phyloP scores from a whole-genome alignment of 805 yeast species.

The Ogataea paradorogensis region DNA sequence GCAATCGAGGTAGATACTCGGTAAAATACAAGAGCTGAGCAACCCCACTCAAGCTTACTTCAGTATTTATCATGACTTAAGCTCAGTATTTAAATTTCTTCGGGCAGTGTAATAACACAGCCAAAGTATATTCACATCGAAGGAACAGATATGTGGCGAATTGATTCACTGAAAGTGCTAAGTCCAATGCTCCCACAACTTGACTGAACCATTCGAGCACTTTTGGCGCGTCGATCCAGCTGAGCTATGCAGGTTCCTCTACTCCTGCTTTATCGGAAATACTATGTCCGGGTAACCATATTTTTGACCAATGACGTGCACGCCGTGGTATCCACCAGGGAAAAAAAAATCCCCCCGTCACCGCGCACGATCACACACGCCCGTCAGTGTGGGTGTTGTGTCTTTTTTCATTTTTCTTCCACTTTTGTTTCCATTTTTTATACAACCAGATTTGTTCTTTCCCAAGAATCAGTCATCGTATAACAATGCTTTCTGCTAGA shows the following conservation, averaged over 20 bases:
- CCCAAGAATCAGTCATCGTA: constrained; percentile 12
- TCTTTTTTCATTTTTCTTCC: constrained; percentile 13
- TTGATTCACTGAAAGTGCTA: no score
- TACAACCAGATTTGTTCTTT: constrained; percentile 16
- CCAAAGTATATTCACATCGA: not conserved
- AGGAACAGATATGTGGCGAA: no score
- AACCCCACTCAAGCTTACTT: not conserved
- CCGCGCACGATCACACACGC: constrained; percentile 6
- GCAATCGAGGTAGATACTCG: constrained; percentile 8
- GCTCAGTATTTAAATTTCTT: constrained; percentile 1
- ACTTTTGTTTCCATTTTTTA: constrained; percentile 16
- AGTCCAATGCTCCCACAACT: no score
- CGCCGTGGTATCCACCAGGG: constrained; percentile 12
- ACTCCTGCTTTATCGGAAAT: constrained; percentile 8
- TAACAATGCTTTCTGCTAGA: constrained; percentile 75
- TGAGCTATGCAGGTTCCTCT: not conserved
- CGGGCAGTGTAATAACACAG: constrained; percentile 8
- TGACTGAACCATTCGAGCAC: no score
- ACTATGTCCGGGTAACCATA: constrained; percentile 9
- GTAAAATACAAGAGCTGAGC: constrained; percentile 3
- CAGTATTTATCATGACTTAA: not conserved
- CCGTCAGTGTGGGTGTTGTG: constrained; percentile 3
- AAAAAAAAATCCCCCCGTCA: constrained; percentile 6
- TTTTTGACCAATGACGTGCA: constrained; percentile 10
- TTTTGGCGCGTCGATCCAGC: not conserved